These are phyloP conservation scores for Eragrostis curvula DNA, from an alignment of 176 grass and related monocot species.

Conservation along the genomic window DNA sequence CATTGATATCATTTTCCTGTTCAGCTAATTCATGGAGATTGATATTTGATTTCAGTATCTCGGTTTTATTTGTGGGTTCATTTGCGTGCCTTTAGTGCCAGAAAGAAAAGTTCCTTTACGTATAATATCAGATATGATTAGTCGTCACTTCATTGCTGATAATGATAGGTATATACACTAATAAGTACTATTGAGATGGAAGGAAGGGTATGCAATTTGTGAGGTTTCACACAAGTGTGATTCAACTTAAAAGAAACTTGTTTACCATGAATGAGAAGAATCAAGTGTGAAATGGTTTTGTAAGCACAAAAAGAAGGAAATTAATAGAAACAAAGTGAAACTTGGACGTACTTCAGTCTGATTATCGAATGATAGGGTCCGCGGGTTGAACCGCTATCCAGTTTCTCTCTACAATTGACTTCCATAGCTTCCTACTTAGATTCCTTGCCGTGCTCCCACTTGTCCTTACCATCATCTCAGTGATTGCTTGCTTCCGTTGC, in stretches of 20 bases:
- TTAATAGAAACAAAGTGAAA: constrained; percentile 15
- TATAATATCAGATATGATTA: constrained; percentile 19
- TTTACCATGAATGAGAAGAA: neutral
- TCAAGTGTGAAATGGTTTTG: constrained; percentile 12
- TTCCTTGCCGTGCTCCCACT: neutral
- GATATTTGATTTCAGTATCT: constrained; percentile 2
- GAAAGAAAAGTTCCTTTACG: constrained; percentile 22
- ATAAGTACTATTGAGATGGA: constrained; percentile 20
- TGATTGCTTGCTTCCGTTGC: neutral
- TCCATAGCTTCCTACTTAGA: constrained; percentile 6
- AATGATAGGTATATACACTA: neutral
- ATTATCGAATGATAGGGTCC: constrained; percentile 11
- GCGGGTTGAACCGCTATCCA: neutral
- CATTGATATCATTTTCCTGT: constrained; percentile 21
- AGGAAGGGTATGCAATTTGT: neutral
- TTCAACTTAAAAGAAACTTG: neutral
- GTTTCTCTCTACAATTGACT: constrained; percentile 2
- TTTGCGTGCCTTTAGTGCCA: constrained; percentile 9
- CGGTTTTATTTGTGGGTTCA: constrained; percentile 5
- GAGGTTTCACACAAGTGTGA: neutral
- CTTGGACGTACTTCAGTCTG: neutral
- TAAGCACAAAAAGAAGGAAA: constrained; percentile 29
- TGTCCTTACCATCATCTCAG: neutral
- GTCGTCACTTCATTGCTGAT: neutral
- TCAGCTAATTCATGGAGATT: constrained; percentile 38